Conservation (phyloP, 495 filamentous ascomycete genomes). For the Neurospora cerealis region DNA sequence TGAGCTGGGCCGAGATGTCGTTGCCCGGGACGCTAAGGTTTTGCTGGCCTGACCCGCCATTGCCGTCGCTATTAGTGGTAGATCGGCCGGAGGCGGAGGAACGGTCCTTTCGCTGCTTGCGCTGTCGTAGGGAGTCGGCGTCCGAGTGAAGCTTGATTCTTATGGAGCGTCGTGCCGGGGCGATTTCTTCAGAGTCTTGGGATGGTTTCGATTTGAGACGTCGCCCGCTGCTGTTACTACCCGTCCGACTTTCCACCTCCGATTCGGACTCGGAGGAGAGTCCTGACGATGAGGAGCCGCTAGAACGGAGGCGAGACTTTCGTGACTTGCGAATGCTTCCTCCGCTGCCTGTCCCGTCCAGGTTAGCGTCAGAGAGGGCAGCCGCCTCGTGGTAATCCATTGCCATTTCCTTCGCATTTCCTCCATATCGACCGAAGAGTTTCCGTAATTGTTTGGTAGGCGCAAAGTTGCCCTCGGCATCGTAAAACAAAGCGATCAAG, state of each 20-base stretch:
- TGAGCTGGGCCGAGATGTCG: constrained; percentile 48
- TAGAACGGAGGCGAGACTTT: constrained; percentile 36
- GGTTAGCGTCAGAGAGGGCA: constrained; percentile 21
- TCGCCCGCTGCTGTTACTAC: constrained; percentile 12
- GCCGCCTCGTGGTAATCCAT: constrained; percentile 28
- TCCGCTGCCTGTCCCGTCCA: constrained; percentile 3
- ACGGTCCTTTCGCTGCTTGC: constrained; percentile 47
- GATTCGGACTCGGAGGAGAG: constrained; percentile 53
- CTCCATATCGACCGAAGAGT: constrained; percentile 39
- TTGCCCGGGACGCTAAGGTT: constrained; percentile 11
- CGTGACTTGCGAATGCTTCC: constrained; percentile 14
- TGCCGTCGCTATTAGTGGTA: background rate
- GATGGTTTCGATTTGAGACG: constrained; percentile 47
- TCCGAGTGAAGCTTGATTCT: constrained; percentile 87
- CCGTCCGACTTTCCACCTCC: constrained; percentile 24
- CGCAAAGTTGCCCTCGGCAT: constrained; percentile 72
- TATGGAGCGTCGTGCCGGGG: constrained; percentile 67
- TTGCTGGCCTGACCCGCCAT: background rate
- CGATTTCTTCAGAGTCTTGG: constrained; percentile 46
- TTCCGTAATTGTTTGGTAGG: constrained; percentile 51
- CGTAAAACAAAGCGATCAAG: constrained; percentile 68
- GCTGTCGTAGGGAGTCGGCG: constrained; percentile 48
- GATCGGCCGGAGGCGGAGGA: constrained; percentile 20
- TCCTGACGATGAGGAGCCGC: constrained; percentile 50
- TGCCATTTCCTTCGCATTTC: constrained; percentile 25